These are phyloP conservation scores for Farysia itapuensis DNA, from an alignment of 1,284 basidiomycete genomes.

Conservation along the genomic window DNA sequence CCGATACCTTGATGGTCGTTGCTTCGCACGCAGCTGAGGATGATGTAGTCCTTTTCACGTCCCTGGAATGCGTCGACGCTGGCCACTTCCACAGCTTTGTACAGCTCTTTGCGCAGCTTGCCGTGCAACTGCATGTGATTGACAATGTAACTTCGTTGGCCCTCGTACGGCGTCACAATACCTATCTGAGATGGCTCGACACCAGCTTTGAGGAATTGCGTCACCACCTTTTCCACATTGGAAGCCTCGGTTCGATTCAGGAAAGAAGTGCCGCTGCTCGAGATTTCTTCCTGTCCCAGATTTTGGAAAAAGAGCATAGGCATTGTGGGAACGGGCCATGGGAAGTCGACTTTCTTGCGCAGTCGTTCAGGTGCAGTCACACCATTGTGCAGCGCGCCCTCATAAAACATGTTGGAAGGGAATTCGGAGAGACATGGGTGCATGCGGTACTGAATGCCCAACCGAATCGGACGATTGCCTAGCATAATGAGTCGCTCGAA, in stretches of 20 bases:
- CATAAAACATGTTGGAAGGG: conserved; percentile 99
- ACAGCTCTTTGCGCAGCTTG: conserved; percentile 94
- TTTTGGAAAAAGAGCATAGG: conserved; percentile 99
- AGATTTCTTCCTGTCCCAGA: conserved; percentile 97
- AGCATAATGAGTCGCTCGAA: conserved; percentile 96
- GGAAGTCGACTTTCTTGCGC: conserved; percentile 96
- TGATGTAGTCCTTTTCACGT: conserved; percentile 99
- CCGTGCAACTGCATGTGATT: conserved; percentile 99
- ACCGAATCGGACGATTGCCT: conserved; percentile 91
- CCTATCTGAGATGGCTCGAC: conserved; percentile 94
- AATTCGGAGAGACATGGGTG: conserved; percentile 98
- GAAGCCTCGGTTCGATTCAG: conserved; percentile 97
- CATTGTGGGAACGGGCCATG: conserved; percentile 95
- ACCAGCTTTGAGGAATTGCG: conserved; percentile 98
- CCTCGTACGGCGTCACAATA: conserved; percentile 98
- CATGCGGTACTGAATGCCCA: conserved; percentile 99
- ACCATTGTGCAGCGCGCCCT: conserved; percentile 97
- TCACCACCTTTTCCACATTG: conserved; percentile 99
- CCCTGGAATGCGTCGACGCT: conserved; percentile 99
- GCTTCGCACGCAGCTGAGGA: conserved; percentile 95
- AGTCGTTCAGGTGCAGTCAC: conserved; percentile 96
- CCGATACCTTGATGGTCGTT: conserved; percentile 99
- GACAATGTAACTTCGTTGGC: conserved; percentile 96
- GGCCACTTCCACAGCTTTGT: conserved; percentile 99
- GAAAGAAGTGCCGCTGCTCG: conserved; percentile 96